Evolutionary conservation across 1,139 yeast species (phyloP), one percentile per base, ranked within the genome.

Genomic region (Nakaseomyces glabratus): DNA sequence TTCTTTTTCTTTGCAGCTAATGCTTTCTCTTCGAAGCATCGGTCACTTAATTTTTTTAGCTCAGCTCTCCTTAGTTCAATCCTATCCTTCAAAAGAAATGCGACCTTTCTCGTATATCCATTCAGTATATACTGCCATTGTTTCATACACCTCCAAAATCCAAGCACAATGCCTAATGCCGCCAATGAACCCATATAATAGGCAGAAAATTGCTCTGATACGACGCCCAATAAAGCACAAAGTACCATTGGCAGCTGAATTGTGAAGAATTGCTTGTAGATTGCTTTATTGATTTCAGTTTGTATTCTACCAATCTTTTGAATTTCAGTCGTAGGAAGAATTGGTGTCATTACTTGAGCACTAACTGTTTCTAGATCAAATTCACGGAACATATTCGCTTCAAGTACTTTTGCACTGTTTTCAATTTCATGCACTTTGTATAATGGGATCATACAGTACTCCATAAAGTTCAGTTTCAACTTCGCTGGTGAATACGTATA

Each of bases 141-240:
- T 4, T 20, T 48, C 16, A 56, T 46, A 14, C 57, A 50, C 33
- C 52, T 54, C 28, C 49, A 52, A 29, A 57, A 46, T 0, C 62
- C 62, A n/a, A 52, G 28, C 2, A 49, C 49, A 4, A 49, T 20
- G 15, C 62, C 62, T 4, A 58, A 35, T 10, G 52, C 48, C 2
- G 54, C 55, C 9, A 58, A 30, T 1, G 58, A 52, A 20, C 49
- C 44, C 61, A 57, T 56, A 6, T 61, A 55, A 34, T 47, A 51
- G 1, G 43, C 18, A 1, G 55, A 44, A 30, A 48, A 56, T 25
- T 51, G 52, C 20, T 46, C 50, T 4, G 58, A 37, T 1, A 53
- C 29, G 18, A 37, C 44, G 7, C 61, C 61, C 4, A 47, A 37
- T 5, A 46, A 43, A 1, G 59, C 39, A 6, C 52, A 26, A 2